Conservation (phyloP, 192 early-diverging fungal genomes). For the Coemansia biformis region DNA sequence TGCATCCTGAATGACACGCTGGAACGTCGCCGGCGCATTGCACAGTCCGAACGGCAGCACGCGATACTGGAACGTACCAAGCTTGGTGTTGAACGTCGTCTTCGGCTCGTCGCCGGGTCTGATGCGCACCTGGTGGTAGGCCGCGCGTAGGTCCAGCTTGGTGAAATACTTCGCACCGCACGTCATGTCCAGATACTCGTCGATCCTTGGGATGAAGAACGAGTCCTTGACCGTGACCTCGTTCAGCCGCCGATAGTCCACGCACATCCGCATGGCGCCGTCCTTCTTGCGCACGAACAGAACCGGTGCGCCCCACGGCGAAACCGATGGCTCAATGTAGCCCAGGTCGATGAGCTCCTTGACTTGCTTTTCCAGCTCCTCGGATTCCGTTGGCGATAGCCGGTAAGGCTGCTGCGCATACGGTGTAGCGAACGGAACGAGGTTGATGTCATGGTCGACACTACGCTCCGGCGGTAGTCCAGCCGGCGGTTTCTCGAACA, state of each 20-base stretch:
- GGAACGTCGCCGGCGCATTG: constrained; percentile 58
- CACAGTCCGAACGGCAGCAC: constrained; percentile 61
- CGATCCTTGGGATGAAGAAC: constrained; percentile 44
- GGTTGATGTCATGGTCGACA: constrained; percentile 4
- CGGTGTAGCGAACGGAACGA: neutral
- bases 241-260: constrained; percentile 55
- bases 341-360: constrained; percentile 1
- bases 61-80: constrained; percentile 45
- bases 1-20: constrained; percentile 46
- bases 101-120: constrained; percentile 26
- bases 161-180: constrained; percentile 18
- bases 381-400: neutral
- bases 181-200: constrained; percentile 38
- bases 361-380: neutral
- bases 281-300: constrained; percentile 54
- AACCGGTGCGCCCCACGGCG: constrained; percentile 36
- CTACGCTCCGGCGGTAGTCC: neutral
- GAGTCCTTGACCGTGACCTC: constrained; percentile 37
- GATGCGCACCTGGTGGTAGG: constrained; percentile 48
- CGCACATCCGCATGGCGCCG: constrained; percentile 44
- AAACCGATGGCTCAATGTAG: constrained; percentile 13
- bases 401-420: neutral
- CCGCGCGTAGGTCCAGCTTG: constrained; percentile 37
- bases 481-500: constrained; percentile 3
- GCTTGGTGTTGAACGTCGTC: constrained; percentile 44